Evolutionary conservation across 345 rosid genomes (phyloP).

Genomic region (Stellera chamaejasme): DNA sequence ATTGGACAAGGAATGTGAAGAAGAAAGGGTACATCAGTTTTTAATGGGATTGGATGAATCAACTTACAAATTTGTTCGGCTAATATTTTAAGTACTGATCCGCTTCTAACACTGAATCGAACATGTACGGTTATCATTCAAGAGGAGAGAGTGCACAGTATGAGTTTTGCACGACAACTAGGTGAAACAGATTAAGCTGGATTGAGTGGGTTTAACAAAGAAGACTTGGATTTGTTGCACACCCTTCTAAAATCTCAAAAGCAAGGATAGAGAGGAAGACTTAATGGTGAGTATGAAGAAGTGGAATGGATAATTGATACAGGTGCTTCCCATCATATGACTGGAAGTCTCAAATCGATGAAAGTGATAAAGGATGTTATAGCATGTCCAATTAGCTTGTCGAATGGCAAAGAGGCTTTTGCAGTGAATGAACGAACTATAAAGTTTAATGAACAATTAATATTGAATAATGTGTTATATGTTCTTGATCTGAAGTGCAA

Average conservation of each 20-base stretch:
- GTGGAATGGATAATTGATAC: slow-evolving; percentile 10
- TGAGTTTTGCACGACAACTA: too few relatives aligned
- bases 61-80: not conserved
- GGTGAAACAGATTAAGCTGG: not conserved
- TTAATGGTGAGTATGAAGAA: not conserved
- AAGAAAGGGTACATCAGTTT: not conserved
- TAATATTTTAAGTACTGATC: not conserved
- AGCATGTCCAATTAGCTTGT: not conserved
- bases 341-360: not conserved
- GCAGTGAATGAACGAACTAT: not conserved
- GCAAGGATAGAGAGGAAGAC: not conserved
- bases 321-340: slow-evolving; percentile 4
- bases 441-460: not conserved
- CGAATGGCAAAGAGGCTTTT: not conserved
- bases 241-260: not conserved
- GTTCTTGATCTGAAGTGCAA: not conserved
- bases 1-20: not conserved
- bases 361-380: not conserved
- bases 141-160: not conserved
- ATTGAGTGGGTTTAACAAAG: not conserved
- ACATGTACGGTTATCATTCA: not conserved
- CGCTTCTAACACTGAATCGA: not conserved
- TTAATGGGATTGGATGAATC: not conserved
- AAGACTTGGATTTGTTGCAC: not conserved
- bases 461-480: slow-evolving; percentile 1